Evolutionary conservation across 75 land plant genomes (phyloP), one percentile per base, ranked within the genome.

Genomic region (Sequoia sempervirens): DNA sequence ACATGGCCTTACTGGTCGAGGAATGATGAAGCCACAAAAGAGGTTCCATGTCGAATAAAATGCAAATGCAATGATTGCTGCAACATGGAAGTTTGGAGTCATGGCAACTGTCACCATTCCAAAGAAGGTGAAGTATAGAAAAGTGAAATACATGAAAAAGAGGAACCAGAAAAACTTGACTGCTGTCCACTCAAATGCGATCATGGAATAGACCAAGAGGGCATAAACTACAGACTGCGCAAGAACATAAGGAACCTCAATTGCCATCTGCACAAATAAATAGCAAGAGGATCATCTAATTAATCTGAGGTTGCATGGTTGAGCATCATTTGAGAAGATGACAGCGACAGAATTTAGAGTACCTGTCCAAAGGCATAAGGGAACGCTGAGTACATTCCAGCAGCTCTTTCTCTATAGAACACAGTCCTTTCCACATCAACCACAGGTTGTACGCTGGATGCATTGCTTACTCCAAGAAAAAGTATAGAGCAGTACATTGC

Each of bases 51-150:
- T 37, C 34, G 85, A 84, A 82, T 91, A 96, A 81, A 95, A 93
- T 41, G 94, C 92, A 9, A 91, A 81, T 4, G 97, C 85, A n/a
- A 92, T 83, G 43, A 97, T 91, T 66, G 97, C 85, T 20, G 99
- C 97, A 78, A 97, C 84, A 50, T 93, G 88, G 15, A 86, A 87
- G 83, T 92, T 97, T 66, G 99, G 97, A 14, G 97, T 93, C 41
- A 93, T 46, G 12, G 92, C 92, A 64, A 96, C 94, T n/a, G 91
- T 83, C 95, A 93, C 92, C 96, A 96, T 96, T n/a, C 98, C 98
- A 37, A 91, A 96, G 87, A 85, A 93, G 68, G 99, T 97, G 94
- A 93, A 97, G 91, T 89, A 92, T 52, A 87, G 72, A n/a, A 87
- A 66, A 15, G 85, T 84, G 64, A 86, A 85, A 70, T 70, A 90